These are phyloP conservation scores for Histomonas meleagridis DNA, from an alignment of 208 protist species.

Conservation along the genomic window DNA sequence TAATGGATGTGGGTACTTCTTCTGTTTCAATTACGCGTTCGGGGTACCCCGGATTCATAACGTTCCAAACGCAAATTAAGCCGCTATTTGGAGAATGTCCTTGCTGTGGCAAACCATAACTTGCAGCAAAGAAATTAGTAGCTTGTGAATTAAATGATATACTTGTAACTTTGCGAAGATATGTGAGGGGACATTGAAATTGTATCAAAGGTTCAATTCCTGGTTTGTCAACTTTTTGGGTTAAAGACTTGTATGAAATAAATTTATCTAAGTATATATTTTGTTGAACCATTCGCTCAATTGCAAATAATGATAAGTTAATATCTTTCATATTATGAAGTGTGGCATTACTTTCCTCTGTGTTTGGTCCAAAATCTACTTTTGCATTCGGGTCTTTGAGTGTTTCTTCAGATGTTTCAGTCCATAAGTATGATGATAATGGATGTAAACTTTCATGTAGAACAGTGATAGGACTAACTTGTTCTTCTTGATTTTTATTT, in stretches of 20 bases:
- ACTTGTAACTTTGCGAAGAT: not conserved
- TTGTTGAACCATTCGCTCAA: constrained; percentile 35
- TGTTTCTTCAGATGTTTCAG: not conserved
- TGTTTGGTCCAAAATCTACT: constrained; percentile 2
- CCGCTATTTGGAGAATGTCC: not conserved
- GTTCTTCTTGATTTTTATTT: too few relatives aligned
- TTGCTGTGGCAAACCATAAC: not conserved
- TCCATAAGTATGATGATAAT: not conserved
- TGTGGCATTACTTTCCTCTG: not conserved
- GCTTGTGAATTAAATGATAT: not conserved
- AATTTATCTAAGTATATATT: constrained; percentile 27
- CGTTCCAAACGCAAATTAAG: constrained; percentile 25
- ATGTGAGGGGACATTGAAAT: not conserved
- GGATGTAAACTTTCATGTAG: not conserved
- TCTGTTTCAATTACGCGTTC: constrained; percentile 19
- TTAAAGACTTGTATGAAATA: not conserved
- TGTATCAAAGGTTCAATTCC: not conserved
- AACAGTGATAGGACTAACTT: not conserved
- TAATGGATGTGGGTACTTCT: not conserved
- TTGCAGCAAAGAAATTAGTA: constrained; percentile 2
- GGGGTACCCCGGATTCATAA: not conserved
- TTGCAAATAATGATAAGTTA: not conserved
- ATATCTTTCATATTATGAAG: not conserved
- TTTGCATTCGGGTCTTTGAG: not conserved
- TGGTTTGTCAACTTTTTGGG: not conserved